Evolutionary conservation across 805 yeast genomes (phyloP), one percentile per base, ranked within the genome.

Genomic region (Komagataella pseudopastoris): DNA sequence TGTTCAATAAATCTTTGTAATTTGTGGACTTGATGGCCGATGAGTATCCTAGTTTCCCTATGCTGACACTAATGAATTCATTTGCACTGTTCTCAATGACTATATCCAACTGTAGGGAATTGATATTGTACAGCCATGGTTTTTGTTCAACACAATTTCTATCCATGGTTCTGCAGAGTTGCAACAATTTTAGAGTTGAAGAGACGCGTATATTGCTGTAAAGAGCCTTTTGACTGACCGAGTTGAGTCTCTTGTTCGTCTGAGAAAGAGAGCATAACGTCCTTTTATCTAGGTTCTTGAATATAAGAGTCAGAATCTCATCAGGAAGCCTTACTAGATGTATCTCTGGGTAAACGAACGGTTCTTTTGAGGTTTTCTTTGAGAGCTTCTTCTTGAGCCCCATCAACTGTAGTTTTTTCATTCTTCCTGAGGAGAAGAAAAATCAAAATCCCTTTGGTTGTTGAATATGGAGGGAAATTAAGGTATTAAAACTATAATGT

Each of bases 361-460:
- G 51, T 45, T 48, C 55, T 44, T 39, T 30, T 10, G 39, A 14
- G 39, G 14, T 45, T n/a, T 23, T 20, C 48, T 54, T 56, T 17
- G 45, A 45, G 4, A 62, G 55, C 2, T 57, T 58, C 49, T 59
- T 63, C 56, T 62, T 65, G 20, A 70, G 52, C 18, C 76, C 76
- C 47, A 72, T 71, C 5, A 72, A 58, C 59, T 72, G 77, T 54
- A 72, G 67, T 50, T 67, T 64, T 52, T 60, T 65, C 75, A 70
- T 70, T 16, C n/a, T 30, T 36, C 39, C 39, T 30, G 39, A 14
- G 39, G 10, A 30, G 39, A 30, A 30, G 39, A 14, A 30, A 30
- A 30, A 4, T 8, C 4, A 4, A 20, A 20, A 20, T 30, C 39
- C 14, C 14, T 10, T 10, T 30, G 39, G 39, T 5, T 12, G 10